Evolutionary conservation across 495 filamentous ascomycete species (phyloP), one percentile per base, ranked within the genome.

Genomic region (Xylaria scruposa): DNA sequence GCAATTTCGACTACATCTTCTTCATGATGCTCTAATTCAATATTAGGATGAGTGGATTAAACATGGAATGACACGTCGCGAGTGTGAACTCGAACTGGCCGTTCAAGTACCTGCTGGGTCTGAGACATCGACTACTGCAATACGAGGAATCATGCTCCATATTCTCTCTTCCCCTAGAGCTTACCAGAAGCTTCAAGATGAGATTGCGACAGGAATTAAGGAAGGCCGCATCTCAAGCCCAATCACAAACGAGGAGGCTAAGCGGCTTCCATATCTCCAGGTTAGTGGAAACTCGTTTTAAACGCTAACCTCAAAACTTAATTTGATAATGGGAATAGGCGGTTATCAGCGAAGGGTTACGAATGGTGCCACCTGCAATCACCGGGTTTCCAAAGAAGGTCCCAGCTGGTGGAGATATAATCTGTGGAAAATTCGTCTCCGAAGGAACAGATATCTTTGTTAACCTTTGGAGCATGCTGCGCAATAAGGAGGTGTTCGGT

Each of bases 121-220:
- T 19, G 90, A 92, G 72, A 91, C 89, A 12, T 88, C 88, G 0
- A 86, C 86, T 0, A 89, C 89, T 0, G 83, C 87, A 10, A 86
- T 91, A 74, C 82, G 87, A 72, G 84, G 81, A 2, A 78, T 89
- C 56, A 81, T 91, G 68, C 76, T 84, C 38, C 85, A 87, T 69
- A 73, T 90, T 19, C 72, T 90, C 7, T 76, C 79, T 7, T 76
- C 85, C 44, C 78, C 81, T 1, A 64, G 60, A 0, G 79, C 83
- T 4, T 90, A 89, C 71, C 78, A 80, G 19, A 85, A 81, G 60
- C 83, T 91, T 64, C 83, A 89, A 81, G 78, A 79, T 7, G 90
- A 91, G 72, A 88, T 91, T 47, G 83, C 86, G 68, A 70, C 72
- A 24, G 66, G 70, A 33, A 59, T 83, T 77, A 63, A 65, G 15